These are phyloP conservation scores for Penicillium hordei DNA, from an alignment of 2,329 filamentous ascomycete genomes.

Conservation along the genomic window DNA sequence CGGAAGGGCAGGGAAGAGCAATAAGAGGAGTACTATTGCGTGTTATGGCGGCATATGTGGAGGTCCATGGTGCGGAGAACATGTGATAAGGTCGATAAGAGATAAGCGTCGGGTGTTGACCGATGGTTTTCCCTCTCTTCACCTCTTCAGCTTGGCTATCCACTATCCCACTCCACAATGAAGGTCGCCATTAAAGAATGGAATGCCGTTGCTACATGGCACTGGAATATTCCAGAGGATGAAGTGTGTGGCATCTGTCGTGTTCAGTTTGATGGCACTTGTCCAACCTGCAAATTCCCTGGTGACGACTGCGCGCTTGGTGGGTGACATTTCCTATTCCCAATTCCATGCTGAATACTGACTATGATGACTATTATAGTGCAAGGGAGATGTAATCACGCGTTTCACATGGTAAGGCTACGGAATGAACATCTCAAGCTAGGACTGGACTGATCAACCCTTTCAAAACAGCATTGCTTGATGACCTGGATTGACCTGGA, in stretches of 20 bases:
- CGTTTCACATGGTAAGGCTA: slow-evolving; percentile 82
- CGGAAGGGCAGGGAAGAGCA: slow-evolving; percentile 3
- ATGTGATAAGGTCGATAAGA: slow-evolving; percentile 13
- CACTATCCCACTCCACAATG: slow-evolving; percentile 56
- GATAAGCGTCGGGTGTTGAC: background rate
- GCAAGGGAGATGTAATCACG: slow-evolving; percentile 94
- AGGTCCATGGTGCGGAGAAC: slow-evolving; percentile 22
- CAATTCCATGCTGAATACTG: slow-evolving; percentile 7
- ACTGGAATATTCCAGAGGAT: slow-evolving; percentile 95
- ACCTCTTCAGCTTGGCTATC: background rate
- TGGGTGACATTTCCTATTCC: slow-evolving; percentile 49
- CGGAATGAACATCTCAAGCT: slow-evolving; percentile 7
- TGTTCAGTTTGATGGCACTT: slow-evolving; percentile 95
- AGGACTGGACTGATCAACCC: slow-evolving; percentile 7
- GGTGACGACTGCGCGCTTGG: slow-evolving; percentile 92
- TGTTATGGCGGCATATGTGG: slow-evolving; percentile 11
- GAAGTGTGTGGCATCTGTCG: slow-evolving; percentile 99
- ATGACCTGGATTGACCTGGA: slow-evolving; percentile 87
- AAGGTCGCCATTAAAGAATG: slow-evolving; percentile 93
- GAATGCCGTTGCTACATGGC: slow-evolving; percentile 94
- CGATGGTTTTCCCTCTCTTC: background rate
- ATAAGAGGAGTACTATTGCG: slow-evolving; percentile 11
- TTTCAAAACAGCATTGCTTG: slow-evolving; percentile 74
- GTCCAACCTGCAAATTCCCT: slow-evolving; percentile 95
- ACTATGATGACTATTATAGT: slow-evolving; percentile 54